Evolutionary conservation across 148 eudicot species (phyloP).

Genomic region (Camellia granthamiana): DNA sequence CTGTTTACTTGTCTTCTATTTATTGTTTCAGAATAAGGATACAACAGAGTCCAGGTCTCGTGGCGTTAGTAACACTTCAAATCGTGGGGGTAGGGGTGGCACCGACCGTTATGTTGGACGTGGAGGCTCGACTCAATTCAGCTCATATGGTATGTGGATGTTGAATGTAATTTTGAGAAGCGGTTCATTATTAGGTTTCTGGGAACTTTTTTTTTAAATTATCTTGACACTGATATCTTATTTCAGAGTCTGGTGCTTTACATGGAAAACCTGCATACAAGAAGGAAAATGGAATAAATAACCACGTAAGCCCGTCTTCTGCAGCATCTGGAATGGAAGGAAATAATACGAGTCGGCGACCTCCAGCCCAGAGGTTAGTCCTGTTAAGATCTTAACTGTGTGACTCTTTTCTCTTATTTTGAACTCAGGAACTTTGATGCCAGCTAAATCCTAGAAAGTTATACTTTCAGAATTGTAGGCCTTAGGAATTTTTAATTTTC

Average conservation of each 20-base stretch:
- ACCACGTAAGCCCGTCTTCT: constrained; percentile 32
- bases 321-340: constrained; percentile 37
- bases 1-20: background rate
- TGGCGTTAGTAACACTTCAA: constrained; percentile 47
- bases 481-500: background rate
- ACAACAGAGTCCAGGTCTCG: constrained; percentile 68
- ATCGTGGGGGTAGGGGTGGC: constrained; percentile 61
- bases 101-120: constrained; percentile 64
- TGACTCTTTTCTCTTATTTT: background rate
- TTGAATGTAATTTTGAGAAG: background rate
- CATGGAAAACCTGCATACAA: constrained; percentile 61
- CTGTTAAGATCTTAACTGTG: constrained; percentile 13
- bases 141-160: constrained; percentile 48
- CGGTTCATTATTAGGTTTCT: background rate
- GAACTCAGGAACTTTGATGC: background rate
- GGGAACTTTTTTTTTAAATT: background rate
- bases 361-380: constrained; percentile 49
- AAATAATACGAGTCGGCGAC: constrained; percentile 23
- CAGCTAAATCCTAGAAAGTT: background rate
- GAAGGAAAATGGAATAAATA: constrained; percentile 67
- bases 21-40: constrained; percentile 59
- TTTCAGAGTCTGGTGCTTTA: constrained; percentile 51
- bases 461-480: background rate
- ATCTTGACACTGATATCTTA: constrained; percentile 16
- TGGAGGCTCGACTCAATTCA: constrained; percentile 41